These are phyloP conservation scores for Staphylotrichum longicolle DNA, from an alignment of 495 filamentous ascomycete genomes.

Conservation along the genomic window DNA sequence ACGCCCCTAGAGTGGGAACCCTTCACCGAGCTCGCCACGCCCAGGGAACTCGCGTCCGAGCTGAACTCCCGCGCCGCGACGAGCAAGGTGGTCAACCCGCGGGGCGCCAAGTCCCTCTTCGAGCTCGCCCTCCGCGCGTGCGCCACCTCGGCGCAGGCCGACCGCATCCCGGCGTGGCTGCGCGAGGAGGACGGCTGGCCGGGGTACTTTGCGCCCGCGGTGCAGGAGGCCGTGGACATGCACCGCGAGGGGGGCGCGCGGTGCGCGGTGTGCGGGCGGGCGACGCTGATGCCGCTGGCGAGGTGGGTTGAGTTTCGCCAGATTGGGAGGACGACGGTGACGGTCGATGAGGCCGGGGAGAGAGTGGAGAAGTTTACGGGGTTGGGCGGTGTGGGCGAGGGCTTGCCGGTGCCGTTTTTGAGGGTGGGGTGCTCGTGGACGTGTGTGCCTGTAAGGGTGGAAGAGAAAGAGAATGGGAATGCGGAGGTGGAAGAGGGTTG, in stretches of 20 bases:
- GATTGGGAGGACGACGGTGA: not conserved
- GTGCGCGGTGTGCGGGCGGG: constrained; percentile 30
- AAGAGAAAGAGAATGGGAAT: not conserved
- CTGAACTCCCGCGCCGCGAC: not conserved
- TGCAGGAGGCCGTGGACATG: constrained; percentile 21
- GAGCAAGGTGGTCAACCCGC: constrained; percentile 10
- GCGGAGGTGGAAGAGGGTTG: not conserved
- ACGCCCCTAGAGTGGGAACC: constrained; percentile 19
- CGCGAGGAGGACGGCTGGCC: constrained; percentile 7
- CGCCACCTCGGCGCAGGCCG: constrained; percentile 9
- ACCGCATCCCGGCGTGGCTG: constrained; percentile 9
- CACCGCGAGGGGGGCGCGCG: constrained; percentile 21
- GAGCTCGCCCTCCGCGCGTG: constrained; percentile 27
- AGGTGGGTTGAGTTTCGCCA: constrained; percentile 36
- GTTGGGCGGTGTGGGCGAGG: constrained; percentile 9
- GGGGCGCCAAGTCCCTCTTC: constrained; percentile 28
- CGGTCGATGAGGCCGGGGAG: not conserved
- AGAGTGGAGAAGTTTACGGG: not conserved
- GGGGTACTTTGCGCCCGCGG: constrained; percentile 2
- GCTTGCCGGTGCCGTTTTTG: constrained; percentile 57
- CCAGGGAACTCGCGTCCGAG: constrained; percentile 7
- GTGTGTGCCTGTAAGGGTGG: constrained; percentile 49
- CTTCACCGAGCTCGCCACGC: constrained; percentile 24
- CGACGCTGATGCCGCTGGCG: constrained; percentile 27
- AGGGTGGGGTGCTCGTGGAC: constrained; percentile 63